A percentile compares a stretch with the other conserved stretches of the same genome.
These are phyloP conservation scores for Lactarius evosmus DNA, from an alignment of 768 basidiomycete genomes.

Conservation along the genomic window DNA sequence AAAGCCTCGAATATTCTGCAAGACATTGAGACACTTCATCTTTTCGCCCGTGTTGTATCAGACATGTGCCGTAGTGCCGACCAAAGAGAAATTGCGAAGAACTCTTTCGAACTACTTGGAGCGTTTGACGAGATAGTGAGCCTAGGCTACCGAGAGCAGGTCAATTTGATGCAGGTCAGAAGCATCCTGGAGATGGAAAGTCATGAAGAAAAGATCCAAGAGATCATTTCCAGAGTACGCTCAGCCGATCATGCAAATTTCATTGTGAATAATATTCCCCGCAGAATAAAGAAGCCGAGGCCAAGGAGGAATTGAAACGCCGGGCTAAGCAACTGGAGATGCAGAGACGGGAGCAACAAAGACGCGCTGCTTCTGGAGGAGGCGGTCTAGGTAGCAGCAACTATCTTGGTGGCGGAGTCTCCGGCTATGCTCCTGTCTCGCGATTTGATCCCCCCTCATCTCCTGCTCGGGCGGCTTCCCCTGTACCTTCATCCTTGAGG, in stretches of 20 bases:
- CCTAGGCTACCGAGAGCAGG: slow-evolving; percentile 78
- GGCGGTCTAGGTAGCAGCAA: slow-evolving; percentile 44
- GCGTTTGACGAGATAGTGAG: slow-evolving; percentile 97
- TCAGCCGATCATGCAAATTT: not conserved
- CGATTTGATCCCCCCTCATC: slow-evolving; percentile 66
- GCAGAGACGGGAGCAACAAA: slow-evolving; percentile 93
- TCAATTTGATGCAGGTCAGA: slow-evolving; percentile 75
- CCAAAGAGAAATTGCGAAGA: slow-evolving; percentile 84
- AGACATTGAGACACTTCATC: slow-evolving; percentile 94
- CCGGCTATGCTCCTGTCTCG: slow-evolving; percentile 69
- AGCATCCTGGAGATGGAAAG: slow-evolving; percentile 86
- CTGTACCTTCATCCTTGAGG: slow-evolving; percentile 50
- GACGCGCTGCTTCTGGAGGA: slow-evolving; percentile 56
- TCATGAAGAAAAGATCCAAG: slow-evolving; percentile 93
- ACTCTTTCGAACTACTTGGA: slow-evolving; percentile 89
- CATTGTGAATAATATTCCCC: slow-evolving; percentile 3
- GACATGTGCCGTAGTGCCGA: slow-evolving; percentile 85
- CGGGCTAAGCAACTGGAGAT: slow-evolving; percentile 97
- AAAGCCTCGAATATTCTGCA: slow-evolving; percentile 98
- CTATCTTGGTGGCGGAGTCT: slow-evolving; percentile 63
- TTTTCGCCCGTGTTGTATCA: slow-evolving; percentile 90
- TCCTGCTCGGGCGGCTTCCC: slow-evolving; percentile 43
- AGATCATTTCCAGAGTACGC: slow-evolving; percentile 91
- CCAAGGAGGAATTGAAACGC: slow-evolving; percentile 97
- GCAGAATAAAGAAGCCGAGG: slow-evolving; percentile 98